Base-by-base conservation (phyloP, 2,329 filamentous ascomycete species). In the Arthrobotrys sphaeroides region DNA sequence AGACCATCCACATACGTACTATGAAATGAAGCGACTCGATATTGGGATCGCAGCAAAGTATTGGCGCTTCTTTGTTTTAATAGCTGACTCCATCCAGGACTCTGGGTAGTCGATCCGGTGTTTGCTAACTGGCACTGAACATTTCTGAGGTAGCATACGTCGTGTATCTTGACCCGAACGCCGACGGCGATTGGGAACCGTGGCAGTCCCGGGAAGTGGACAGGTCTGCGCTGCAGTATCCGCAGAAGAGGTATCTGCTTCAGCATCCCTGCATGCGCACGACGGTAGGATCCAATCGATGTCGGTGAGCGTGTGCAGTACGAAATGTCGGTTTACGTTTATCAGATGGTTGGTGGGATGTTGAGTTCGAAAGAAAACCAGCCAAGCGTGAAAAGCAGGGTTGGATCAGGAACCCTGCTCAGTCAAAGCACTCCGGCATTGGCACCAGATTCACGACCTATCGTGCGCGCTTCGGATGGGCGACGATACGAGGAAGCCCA, bases 1-100 rank as follows among this genome's bases (percentile, higher is more conserved):
- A 49, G 61, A 24, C 40, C 18, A 43, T 53, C 38, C 43, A 75
- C 72, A 31, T 69, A 75, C 72, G 57, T 75, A 75, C 72, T 75
- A 60, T 75, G 72, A 33, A 75, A 67, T 42, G 20, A 69, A 38
- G 53, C 57, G 12, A 42, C 47, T 1, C 18, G 42, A 5, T 10
- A 28, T 16, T 31, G 5, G 5, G 31, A 18, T 9, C 13, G 45
- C 28, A 53, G 24, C 18, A 43, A 26, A 18, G 26, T 33, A 18
- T 31, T n/a, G n/a, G 31, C 20, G 31, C 26, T 20, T 18, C 33
- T 60, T 7, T 60, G 49, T n/a, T 12, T 38, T 38, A 12, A 20
- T 13, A 31, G 9, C 33, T 28, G 26, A 18, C 26, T 31, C 2
- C 22, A 28, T 22, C 13, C 3, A 10, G 3, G 43, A 24, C 5